Evolutionary conservation across 306 rosid genomes (phyloP), one percentile per base, ranked within the genome.

Genomic region (Coriaria nepalensis): DNA sequence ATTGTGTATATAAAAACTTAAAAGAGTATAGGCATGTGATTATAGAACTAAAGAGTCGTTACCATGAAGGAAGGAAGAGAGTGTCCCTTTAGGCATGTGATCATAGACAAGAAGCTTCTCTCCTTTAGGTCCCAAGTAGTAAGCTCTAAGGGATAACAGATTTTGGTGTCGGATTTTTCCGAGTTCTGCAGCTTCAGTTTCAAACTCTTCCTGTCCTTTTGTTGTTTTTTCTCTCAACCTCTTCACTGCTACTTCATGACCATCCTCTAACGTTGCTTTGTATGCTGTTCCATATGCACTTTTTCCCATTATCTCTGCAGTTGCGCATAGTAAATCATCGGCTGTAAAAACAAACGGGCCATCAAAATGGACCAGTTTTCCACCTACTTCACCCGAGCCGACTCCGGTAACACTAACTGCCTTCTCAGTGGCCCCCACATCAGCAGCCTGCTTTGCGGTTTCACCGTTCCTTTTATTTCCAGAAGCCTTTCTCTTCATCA

Each of bases 241-340:
- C 61, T 86, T 86, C 69, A 86, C 96, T 20, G 86, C 90, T 65
- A 86, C 93, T 52, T 78, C 79, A 68, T 79, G 64, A 3, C 83
- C 90, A 75, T 86, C 93, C 53, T 86, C 96, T 45, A 86, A 46
- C 45, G 90, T 79, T 35, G 96, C 93, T 64, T 86, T 86, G 47
- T 86, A 86, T 8, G 93, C 93, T 33, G 96, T 86, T 42, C 96
- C 96, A 70, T 70, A 85, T 7, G 95, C 73, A 57, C 84, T 85
- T 61, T 80, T 86, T 0, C 96, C 96, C 86, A 86, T 82, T 45
- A 86, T 86, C 77, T 86, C 96, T 5, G 96, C 96, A 37, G 93
- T 82, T 8, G 96, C 93, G 54, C 96, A 86, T 56, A 86, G 38
- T 5, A 86, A 81, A 62, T 86, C 93, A 68, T 86, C 96, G 45